Percentiles rank a stretch among this genome's conserved stretches.
These are phyloP conservation scores for Clonostachys rhizophaga DNA, from an alignment of 2,329 filamentous ascomycete species.

Conservation along the genomic window DNA sequence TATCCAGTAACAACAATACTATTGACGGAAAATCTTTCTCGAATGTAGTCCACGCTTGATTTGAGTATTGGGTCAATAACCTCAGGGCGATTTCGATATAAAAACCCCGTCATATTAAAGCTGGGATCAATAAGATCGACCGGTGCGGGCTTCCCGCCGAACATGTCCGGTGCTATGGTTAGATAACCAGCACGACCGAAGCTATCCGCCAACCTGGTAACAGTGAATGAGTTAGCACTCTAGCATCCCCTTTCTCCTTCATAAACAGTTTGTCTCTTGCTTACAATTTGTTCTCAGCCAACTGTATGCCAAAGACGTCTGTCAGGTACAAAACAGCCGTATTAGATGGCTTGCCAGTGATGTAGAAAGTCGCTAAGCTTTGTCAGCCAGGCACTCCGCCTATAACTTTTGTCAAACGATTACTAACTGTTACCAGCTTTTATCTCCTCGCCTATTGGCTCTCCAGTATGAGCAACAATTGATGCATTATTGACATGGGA, in stretches of 20 bases:
- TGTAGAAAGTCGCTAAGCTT: slow-evolving; percentile 5
- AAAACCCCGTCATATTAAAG: slow-evolving; percentile 11
- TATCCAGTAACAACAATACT: slow-evolving; percentile 51
- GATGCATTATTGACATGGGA: too few species aligned
- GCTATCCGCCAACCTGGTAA: slow-evolving; percentile 13
- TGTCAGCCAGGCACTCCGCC: neutral
- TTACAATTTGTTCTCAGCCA: slow-evolving; percentile 7
- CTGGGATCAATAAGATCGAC: slow-evolving; percentile 8
- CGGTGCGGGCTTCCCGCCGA: slow-evolving; percentile 12
- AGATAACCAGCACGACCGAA: slow-evolving; percentile 16
- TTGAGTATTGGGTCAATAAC: slow-evolving; percentile 11
- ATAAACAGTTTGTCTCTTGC: neutral
- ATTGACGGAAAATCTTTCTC: slow-evolving; percentile 32
- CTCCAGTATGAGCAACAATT: slow-evolving; percentile 7
- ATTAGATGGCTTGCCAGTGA: slow-evolving; percentile 3
- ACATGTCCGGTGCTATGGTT: slow-evolving; percentile 16
- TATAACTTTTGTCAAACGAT: neutral
- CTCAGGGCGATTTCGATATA: slow-evolving; percentile 9
- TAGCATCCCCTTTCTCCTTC: neutral
- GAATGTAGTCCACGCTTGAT: slow-evolving; percentile 18
- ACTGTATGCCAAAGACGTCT: slow-evolving; percentile 16
- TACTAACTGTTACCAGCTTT: slow-evolving; percentile 1
- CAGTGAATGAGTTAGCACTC: neutral
- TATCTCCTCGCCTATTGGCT: slow-evolving; percentile 4
- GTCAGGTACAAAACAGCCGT: slow-evolving; percentile 11